Base-by-base conservation (phyloP, 2,329 filamentous ascomycete species). In the Orbilia javanica region DNA sequence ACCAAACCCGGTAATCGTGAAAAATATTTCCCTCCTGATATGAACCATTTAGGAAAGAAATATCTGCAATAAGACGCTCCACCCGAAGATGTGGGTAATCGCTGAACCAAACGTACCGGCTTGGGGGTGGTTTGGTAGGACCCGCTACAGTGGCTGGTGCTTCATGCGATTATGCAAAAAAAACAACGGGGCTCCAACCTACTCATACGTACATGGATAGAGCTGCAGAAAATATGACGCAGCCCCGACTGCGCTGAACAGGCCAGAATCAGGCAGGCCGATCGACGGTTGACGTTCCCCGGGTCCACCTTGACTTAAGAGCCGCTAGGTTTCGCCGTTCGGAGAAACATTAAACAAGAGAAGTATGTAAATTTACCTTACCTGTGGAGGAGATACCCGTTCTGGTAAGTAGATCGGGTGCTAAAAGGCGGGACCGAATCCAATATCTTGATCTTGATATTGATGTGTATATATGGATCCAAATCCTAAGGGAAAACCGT, bases 141-240 rank as follows among this genome's bases (percentile, higher is more conserved):
- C 53, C 70, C 44, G 69, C 69, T 73, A 27, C 62, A 46, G 65
- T 62, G 46, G 71, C 53, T 55, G 63, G n/a, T 46, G 57, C 31
- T 46, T 77, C 73, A 76, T 76, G 72, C 72, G 60, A 70, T 77
- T 52, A 77, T 77, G 73, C 73, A 31, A 65, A 42, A 31, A 55
- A 22, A 18, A 11, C 34, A 50, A 50, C 29, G 31, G 8, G 55
- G 20, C 34, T 42, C 42, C 60, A 60, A 50, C 66, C n/a, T n/a
- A n/a, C n/a, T n/a, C n/a, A n/a, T n/a, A n/a, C n/a, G n/a, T 42
- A 53, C 60, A 50, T 57, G 50, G 25, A 64, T 20, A 29, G n/a
- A n/a, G n/a, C n/a, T n/a, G n/a, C n/a, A n/a, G n/a, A 29, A 6
- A 44, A n/a, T 62, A 66, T 77, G 73, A 77, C 73, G 66, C 65